Base-by-base conservation (phyloP, 495 filamentous ascomycete species). In the Penicillium ucsense region DNA sequence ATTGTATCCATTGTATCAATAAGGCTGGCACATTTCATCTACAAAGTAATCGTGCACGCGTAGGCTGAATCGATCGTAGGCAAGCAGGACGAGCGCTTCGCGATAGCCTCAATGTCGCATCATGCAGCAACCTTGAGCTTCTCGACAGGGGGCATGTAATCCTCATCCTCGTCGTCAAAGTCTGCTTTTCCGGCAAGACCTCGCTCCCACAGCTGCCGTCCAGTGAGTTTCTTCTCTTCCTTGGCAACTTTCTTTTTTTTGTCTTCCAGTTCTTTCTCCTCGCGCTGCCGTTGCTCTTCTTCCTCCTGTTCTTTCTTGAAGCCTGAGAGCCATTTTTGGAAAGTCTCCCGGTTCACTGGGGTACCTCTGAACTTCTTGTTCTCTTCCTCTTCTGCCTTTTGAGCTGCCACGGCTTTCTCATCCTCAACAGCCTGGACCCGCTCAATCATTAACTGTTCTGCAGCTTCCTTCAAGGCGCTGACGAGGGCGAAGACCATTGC, bases 401-500 rank as follows among this genome's bases (percentile, higher is more conserved):
- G 70, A 4, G 80, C 58, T n/a, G 71, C 78, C 50, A 81, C 74
- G 44, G 95, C 89, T 38, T 74, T 77, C 49, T 57, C 71, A 6
- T 70, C 74, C 53, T 80, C 73, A 7, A 78, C 77, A 6, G 75
- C 81, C 5, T 73, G 78, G 41, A 80, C 75, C 27, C 94, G 81
- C 40, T 87, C 80, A 3, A 63, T 50, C 55, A 95, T 80, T 27
- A 99, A 72, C 45, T 78, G 72, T 69, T 99, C 92, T 4, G 88
- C 88, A 34, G 74, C 72, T 48, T 99, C 92, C 59, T 95, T 97
- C 45, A 99, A 66, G 3, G 86, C 80, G 35, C 82, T 85, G 31
- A 89, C 81, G 11, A 99, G 70, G 0, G 90, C 88, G 67, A 95
- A 99, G 0, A 99, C 75, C 92, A 99, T 99, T n/a, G 88, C 85